Conservation (phyloP, 1,139 yeast species). For the Spencermartinsiella ligniputridi region DNA sequence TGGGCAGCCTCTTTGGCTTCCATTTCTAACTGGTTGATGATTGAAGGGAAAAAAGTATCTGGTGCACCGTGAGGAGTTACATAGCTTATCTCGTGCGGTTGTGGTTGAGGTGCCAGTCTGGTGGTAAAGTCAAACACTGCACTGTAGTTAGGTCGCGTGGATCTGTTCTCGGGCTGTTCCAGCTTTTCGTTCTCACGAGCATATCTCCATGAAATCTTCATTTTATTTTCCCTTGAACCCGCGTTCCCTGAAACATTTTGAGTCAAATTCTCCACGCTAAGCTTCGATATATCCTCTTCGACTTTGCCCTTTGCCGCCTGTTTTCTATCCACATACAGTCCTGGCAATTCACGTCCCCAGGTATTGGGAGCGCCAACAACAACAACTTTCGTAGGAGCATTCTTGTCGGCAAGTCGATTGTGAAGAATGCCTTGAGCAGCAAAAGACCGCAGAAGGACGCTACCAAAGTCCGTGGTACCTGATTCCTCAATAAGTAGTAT, state of each 20-base stretch:
- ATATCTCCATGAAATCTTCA: constrained; percentile 55
- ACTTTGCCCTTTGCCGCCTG: constrained; percentile 64
- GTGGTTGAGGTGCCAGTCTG: constrained; percentile 60
- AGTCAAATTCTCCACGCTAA: constrained; percentile 61
- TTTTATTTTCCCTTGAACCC: constrained; percentile 49
- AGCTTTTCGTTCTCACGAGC: constrained; percentile 16
- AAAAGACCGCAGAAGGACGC: constrained; percentile 66
- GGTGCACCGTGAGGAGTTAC: constrained; percentile 8
- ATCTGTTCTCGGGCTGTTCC: constrained; percentile 4
- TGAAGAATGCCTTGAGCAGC: constrained; percentile 80
- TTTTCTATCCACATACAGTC: constrained; percentile 65
- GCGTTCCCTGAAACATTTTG: constrained; percentile 5
- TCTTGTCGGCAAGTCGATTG: constrained; percentile 40
- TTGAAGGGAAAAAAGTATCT: constrained; percentile 4
- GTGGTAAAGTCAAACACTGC: constrained; percentile 57
- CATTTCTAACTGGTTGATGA: constrained; percentile 12
- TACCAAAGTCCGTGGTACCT: constrained; percentile 84
- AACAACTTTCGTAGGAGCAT: constrained; percentile 39
- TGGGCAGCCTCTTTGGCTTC: constrained; percentile 11
- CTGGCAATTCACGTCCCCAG: constrained; percentile 79
- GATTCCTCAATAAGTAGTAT: constrained; percentile 72
- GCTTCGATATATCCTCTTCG: constrained; percentile 53
- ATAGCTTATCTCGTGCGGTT: constrained; percentile 46
- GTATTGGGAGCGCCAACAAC: constrained; percentile 57
- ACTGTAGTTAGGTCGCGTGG: constrained; percentile 18